Conservation (phyloP, 768 basidiomycete genomes). For the Amanita brunnescens region DNA sequence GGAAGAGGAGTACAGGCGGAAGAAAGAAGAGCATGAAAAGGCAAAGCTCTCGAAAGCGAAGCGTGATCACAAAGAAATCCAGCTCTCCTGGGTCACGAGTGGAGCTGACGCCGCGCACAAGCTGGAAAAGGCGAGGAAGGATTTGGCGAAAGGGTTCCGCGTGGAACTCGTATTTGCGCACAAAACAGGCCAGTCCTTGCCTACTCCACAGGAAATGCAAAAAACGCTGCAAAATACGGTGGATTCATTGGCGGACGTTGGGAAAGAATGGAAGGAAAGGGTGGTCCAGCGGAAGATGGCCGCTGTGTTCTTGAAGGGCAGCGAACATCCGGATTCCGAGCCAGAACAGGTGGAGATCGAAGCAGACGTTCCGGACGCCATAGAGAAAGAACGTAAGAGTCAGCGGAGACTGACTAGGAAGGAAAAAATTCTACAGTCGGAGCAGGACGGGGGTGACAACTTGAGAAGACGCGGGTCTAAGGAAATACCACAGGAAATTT, state of each 20-base stretch:
- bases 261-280: constrained; percentile 43
- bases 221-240: constrained; percentile 35
- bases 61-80: constrained; percentile 52
- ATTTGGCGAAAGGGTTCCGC: constrained; percentile 50
- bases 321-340: not conserved
- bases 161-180: constrained; percentile 48
- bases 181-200: constrained; percentile 34
- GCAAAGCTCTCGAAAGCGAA: constrained; percentile 23
- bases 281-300: constrained; percentile 29
- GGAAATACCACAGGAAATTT: constrained; percentile 4
- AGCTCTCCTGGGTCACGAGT: constrained; percentile 61
- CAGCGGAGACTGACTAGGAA: no score
- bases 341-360: no score
- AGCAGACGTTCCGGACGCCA: no score
- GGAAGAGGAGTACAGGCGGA: constrained; percentile 30
- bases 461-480: not conserved
- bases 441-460: not conserved
- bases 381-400: no score
- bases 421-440: constrained; percentile 6
- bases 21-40: constrained; percentile 27
- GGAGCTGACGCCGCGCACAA: constrained; percentile 58
- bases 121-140: constrained; percentile 44
- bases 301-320: constrained; percentile 36
- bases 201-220: constrained; percentile 28
- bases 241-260: constrained; percentile 35